Evolutionary conservation across 768 basidiomycete species (phyloP).

Genomic region (Melanogaster broomeanus): DNA sequence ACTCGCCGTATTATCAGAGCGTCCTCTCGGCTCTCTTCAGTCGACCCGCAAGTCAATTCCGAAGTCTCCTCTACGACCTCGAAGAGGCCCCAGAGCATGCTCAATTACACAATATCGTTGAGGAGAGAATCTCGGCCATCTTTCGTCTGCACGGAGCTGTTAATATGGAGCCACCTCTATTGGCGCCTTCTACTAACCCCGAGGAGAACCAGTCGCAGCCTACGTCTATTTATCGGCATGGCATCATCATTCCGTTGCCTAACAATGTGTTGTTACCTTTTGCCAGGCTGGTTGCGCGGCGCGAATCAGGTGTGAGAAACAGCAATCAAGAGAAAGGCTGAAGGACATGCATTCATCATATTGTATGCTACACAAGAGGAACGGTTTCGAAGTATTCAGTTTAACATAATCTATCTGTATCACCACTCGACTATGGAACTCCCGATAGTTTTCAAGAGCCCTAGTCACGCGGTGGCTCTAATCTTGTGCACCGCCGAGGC

Average conservation of each 20-base stretch:
- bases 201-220: conserved; percentile 69
- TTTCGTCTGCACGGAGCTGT: conserved; percentile 92
- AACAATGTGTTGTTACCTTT: conserved; percentile 75
- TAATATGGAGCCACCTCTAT: conserved; percentile 81
- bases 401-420: conserved; percentile 24
- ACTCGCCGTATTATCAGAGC: conserved; percentile 79
- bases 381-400: conserved; percentile 59
- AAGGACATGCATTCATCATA: conserved; percentile 63
- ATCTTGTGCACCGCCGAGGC: too few species aligned
- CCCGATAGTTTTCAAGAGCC: too few species aligned
- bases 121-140: conserved; percentile 72
- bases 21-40: conserved; percentile 80
- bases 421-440: too few species aligned
- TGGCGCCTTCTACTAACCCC: conserved; percentile 68
- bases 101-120: conserved; percentile 70
- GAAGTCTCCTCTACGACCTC: conserved; percentile 74
- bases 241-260: conserved; percentile 73
- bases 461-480: too few species aligned
- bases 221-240: conserved; percentile 76
- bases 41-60: conserved; percentile 62
- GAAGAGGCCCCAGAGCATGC: conserved; percentile 73
- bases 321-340: conserved; percentile 57
- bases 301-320: conserved; percentile 70
- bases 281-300: conserved; percentile 77
- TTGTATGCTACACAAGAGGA: conserved; percentile 72